Evolutionary conservation across 352 stramenopile species (phyloP).

Genomic region (Globisporangium ultimum): DNA sequence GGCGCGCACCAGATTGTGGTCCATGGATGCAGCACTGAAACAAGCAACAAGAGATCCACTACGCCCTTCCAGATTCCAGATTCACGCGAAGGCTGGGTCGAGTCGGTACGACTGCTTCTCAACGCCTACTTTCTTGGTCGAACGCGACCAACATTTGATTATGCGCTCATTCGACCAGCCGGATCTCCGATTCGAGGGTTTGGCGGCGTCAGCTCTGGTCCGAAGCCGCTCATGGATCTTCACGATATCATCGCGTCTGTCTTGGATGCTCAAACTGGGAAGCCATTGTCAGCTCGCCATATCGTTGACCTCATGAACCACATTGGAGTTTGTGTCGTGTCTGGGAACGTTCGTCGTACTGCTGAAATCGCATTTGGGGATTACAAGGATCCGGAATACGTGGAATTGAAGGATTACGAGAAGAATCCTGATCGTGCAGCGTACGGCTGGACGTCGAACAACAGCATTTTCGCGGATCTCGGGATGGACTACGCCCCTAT

Average conservation of each 20-base stretch:
- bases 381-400: constrained; percentile 81
- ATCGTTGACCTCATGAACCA: constrained; percentile 95
- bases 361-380: constrained; percentile 94
- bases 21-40: constrained; percentile 18
- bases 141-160: constrained; percentile 64
- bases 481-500: constrained; percentile 92
- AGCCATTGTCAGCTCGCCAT: constrained; percentile 50
- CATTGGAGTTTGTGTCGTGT: constrained; percentile 88
- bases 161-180: constrained; percentile 75
- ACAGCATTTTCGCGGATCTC: constrained; percentile 90
- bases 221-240: constrained; percentile 65
- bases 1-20: constrained; percentile 66
- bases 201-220: constrained; percentile 87
- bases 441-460: constrained; percentile 94
- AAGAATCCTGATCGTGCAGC: constrained; percentile 85
- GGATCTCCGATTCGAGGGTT: constrained; percentile 89
- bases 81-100: constrained; percentile 85
- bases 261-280: constrained; percentile 48
- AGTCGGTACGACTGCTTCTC: constrained; percentile 77
- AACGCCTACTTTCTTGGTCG: constrained; percentile 78
- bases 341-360: constrained; percentile 90
- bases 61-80: constrained; percentile 41
- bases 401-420: constrained; percentile 91
- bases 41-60: constrained; percentile 5
- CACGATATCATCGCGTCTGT: constrained; percentile 60